These are phyloP conservation scores for Anaeromyces robustus DNA, from an alignment of 192 early-diverging fungal species.

Conservation along the genomic window DNA sequence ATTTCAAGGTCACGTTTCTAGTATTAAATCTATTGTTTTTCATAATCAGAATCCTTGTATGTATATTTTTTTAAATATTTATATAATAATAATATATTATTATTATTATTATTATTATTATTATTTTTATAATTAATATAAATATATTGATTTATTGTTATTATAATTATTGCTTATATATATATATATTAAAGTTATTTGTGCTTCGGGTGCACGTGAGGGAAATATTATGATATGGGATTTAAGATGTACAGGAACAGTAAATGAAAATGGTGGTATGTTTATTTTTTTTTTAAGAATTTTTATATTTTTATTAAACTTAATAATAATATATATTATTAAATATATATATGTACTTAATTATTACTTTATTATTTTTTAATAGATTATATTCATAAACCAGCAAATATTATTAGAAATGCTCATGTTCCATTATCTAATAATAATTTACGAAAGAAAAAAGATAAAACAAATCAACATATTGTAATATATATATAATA, in stretches of 20 bases:
- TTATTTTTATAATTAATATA: background rate
- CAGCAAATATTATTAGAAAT: constrained; percentile 22
- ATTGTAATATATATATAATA: background rate
- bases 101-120: no score
- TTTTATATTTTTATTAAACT: background rate
- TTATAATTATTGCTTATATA: background rate
- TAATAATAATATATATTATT: constrained; percentile 3
- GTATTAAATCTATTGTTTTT: constrained; percentile 53
- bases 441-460: background rate
- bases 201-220: constrained; percentile 56
- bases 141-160: background rate
- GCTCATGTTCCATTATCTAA: constrained; percentile 17
- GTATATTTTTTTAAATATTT: constrained; percentile 8
- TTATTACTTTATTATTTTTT: no score
- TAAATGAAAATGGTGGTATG: constrained; percentile 12
- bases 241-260: constrained; percentile 34
- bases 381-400: constrained; percentile 12
- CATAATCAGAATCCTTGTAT: constrained; percentile 36
- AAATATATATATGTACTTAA: background rate
- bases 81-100: background rate
- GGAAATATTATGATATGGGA: constrained; percentile 65
- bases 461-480: constrained; percentile 1
- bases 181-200: constrained; percentile 23
- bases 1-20: constrained; percentile 51
- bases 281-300: background rate